Base-by-base conservation (phyloP, 257 asterid genomes). In the Oldenlandia corymbosa region DNA sequence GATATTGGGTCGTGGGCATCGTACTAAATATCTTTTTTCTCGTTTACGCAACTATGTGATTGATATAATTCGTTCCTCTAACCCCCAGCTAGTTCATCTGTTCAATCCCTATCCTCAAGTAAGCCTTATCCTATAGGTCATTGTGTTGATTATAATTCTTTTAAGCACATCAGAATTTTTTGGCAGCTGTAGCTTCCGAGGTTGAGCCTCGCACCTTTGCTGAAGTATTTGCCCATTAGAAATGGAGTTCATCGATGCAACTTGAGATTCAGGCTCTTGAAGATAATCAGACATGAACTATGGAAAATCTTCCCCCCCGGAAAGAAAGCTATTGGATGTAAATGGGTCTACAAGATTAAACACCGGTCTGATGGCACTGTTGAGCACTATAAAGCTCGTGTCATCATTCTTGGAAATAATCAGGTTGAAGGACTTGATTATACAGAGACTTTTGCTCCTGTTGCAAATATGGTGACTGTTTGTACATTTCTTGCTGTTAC, bases 331-430 rank as follows among this genome's bases (percentile, higher is more conserved):
- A 17, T 65, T 7, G 51, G 51, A 0, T 17, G 60, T 8, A 65
- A 65, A 23, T 65, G 61, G 69, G 50, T 65, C 0, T 51, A n/a
- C 10, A 41, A 31, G 9, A 20, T 65, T 10, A 65, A 65, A 31
- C 27, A 65, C 16, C 13, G 28, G 7, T 42, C 50, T 1, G 49
- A 65, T 26, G 61, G 49, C 3, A 31, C 21, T 13, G 20, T 51
- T 37, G 61, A 65, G 10, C 14, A 43, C 0, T 10, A 43, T 14
- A 62, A 62, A 27, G 42, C 39, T 34, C 39, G 39, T 34, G 49
- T 17, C 7, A 60, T 5, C 21, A 23, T 5, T 49, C 20, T 8
- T 60, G 61, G 0, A 3, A 49, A 31, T 21, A 16, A 45, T 21
- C 69, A 65, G 13, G 14, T 31, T 5, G 23, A 17, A 34, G 69